Conservation (phyloP, 2,329 filamentous ascomycete species). For the Myriosclerotinia curreyana region DNA sequence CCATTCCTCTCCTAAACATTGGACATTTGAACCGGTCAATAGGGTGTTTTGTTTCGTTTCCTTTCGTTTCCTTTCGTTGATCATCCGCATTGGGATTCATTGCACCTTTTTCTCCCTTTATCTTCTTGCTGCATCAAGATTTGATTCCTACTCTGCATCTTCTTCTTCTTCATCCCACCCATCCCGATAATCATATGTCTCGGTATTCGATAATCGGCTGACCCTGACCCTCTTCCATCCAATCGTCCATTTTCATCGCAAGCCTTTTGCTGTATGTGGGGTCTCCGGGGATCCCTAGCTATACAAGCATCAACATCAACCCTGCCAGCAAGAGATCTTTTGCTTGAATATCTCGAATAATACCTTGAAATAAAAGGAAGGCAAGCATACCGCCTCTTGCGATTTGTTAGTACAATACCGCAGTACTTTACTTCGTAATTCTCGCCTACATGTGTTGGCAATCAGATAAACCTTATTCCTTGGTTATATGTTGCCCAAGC, state of each 20-base stretch:
- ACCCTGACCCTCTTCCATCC: slow-evolving; percentile 2
- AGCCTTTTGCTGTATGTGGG: slow-evolving; percentile 15
- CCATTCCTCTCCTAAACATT: neutral
- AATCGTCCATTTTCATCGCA: slow-evolving; percentile 14
- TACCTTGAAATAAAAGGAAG: slow-evolving; percentile 18
- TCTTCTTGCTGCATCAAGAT: neutral
- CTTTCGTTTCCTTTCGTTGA: no score
- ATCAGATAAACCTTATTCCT: slow-evolving; percentile 22
- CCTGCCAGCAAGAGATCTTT: slow-evolving; percentile 23
- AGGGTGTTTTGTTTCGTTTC: neutral
- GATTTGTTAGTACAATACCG: neutral
- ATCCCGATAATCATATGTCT: slow-evolving; percentile 1
- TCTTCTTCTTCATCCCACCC: neutral
- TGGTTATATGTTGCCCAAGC: slow-evolving; percentile 16
- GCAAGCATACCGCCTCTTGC: slow-evolving; percentile 20
- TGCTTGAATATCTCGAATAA: slow-evolving; percentile 22
- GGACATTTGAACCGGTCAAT: no score
- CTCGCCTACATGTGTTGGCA: slow-evolving; percentile 14
- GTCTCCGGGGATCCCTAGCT: slow-evolving; percentile 9
- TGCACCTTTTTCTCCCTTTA: neutral
- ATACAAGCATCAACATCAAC: slow-evolving; percentile 21
- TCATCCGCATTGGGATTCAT: neutral
- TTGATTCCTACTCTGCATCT: neutral
- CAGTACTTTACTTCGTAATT: slow-evolving; percentile 8
- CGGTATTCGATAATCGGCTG: slow-evolving; percentile 13